These are phyloP conservation scores for Teratosphaeria viscida DNA, from an alignment of 2,329 filamentous ascomycete species.

Conservation along the genomic window DNA sequence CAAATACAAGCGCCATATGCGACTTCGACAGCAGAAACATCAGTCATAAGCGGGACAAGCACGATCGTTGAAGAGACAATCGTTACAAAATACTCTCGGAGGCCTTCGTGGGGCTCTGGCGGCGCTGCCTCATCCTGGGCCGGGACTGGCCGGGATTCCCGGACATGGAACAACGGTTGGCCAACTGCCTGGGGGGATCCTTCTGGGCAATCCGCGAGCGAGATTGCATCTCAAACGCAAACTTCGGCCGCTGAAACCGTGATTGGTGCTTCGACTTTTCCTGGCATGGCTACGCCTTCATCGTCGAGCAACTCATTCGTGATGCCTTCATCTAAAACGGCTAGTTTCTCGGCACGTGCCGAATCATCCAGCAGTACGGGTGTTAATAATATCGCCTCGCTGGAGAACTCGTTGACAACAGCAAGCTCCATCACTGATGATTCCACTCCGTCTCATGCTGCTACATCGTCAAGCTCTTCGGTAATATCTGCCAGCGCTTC, in stretches of 20 bases:
- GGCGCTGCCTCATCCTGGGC: not conserved
- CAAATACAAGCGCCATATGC: conserved; percentile 8
- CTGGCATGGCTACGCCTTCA: not conserved
- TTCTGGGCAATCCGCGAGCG: not conserved
- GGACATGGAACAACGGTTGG: not conserved
- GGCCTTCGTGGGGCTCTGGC: not conserved
- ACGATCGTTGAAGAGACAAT: not conserved
- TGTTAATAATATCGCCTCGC: not conserved
- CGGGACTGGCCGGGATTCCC: not conserved
- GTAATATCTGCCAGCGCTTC: not conserved
- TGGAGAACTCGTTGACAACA: not conserved
- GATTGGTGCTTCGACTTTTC: not conserved
- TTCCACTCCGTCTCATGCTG: no score
- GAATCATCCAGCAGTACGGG: not conserved
- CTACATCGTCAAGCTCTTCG: not conserved
- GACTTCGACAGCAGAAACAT: not conserved
- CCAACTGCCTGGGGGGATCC: not conserved
- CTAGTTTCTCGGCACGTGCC: not conserved
- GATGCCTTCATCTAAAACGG: not conserved
- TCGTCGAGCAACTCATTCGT: not conserved
- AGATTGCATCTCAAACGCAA: not conserved
- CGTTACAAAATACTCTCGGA: not conserved
- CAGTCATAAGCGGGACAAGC: not conserved
- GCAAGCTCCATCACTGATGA: not conserved
- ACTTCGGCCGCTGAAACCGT: not conserved